Evolutionary conservation across 2,329 filamentous ascomycete species (phyloP).

Genomic region (Cladosporium sp.): DNA sequence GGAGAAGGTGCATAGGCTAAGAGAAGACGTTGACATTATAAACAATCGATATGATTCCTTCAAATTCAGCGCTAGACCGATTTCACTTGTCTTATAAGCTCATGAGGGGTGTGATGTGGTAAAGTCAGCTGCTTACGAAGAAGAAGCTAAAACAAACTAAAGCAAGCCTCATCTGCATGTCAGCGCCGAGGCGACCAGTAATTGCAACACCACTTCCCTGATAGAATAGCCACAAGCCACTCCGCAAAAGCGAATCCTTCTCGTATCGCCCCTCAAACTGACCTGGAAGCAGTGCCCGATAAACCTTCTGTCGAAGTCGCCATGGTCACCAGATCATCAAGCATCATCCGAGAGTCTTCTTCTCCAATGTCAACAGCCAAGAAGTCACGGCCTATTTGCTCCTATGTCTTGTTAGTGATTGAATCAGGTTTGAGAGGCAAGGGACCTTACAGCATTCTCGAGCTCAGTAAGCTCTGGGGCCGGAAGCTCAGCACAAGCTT

Average conservation of each 20-base stretch:
- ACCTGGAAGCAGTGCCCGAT: not conserved
- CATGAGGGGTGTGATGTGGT: not conserved
- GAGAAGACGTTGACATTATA: too few relatives aligned
- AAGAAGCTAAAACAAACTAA: not conserved
- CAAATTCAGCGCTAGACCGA: too few relatives aligned
- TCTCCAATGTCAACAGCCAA: constrained; percentile 34
- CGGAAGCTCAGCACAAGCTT: constrained; percentile 65
- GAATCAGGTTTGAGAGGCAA: not conserved
- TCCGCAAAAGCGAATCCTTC: not conserved
- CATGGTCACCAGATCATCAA: constrained; percentile 36
- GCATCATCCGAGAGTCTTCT: constrained; percentile 29
- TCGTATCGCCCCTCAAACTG: not conserved
- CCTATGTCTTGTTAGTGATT: constrained; percentile 26
- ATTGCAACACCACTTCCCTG: not conserved
- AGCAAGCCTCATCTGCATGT: not conserved
- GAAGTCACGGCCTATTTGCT: constrained; percentile 42
- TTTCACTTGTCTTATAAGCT: too few relatives aligned
- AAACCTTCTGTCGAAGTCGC: constrained; percentile 11
- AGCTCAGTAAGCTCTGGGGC: constrained; percentile 61
- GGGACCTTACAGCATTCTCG: constrained; percentile 55
- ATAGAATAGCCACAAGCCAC: not conserved
- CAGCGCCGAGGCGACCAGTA: not conserved
- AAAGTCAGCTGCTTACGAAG: not conserved
- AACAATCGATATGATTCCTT: too few relatives aligned
- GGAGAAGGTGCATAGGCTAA: too few relatives aligned